Conservation (phyloP, 805 yeast species). For the Kodamaea jinghongensis region DNA sequence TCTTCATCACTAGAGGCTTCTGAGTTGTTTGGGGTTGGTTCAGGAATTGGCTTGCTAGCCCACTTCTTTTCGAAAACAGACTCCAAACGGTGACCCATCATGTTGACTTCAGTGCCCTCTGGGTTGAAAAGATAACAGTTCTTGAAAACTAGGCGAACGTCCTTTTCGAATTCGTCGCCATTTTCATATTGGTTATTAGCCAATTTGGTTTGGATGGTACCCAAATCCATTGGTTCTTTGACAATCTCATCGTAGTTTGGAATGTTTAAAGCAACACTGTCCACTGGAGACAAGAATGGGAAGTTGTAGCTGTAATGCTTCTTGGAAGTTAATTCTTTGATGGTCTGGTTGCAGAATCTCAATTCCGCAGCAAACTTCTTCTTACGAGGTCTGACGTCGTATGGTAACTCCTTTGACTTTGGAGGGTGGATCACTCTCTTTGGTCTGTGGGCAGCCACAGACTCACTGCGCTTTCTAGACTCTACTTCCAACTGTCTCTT, state of each 20-base stretch:
- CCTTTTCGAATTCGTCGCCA: conserved; percentile 83
- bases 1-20: conserved; percentile 26
- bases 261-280: conserved; percentile 88
- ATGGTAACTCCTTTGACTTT: conserved; percentile 87
- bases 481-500: conserved; percentile 50
- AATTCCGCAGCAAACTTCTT: conserved; percentile 89
- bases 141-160: conserved; percentile 76
- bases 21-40: conserved; percentile 67
- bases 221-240: conserved; percentile 92
- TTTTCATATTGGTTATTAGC: conserved; percentile 85
- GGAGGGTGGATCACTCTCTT: conserved; percentile 97
- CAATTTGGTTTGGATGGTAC: conserved; percentile 76
- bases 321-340: conserved; percentile 79
- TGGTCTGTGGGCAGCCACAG: conserved; percentile 79
- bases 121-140: conserved; percentile 95
- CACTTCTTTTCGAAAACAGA: conserved; percentile 82
- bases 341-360: conserved; percentile 75
- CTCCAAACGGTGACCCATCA: conserved; percentile 92
- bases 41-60: conserved; percentile 61
- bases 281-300: conserved; percentile 93
- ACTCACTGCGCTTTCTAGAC: conserved; percentile 55
- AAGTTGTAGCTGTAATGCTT: conserved; percentile 81
- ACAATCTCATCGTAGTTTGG: conserved; percentile 87
- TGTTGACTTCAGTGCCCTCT: conserved; percentile 92
- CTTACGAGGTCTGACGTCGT: conserved; percentile 85